phyloP scores from a whole-genome alignment of 169 alveolate genomes.

The Eimeria tenella region DNA sequence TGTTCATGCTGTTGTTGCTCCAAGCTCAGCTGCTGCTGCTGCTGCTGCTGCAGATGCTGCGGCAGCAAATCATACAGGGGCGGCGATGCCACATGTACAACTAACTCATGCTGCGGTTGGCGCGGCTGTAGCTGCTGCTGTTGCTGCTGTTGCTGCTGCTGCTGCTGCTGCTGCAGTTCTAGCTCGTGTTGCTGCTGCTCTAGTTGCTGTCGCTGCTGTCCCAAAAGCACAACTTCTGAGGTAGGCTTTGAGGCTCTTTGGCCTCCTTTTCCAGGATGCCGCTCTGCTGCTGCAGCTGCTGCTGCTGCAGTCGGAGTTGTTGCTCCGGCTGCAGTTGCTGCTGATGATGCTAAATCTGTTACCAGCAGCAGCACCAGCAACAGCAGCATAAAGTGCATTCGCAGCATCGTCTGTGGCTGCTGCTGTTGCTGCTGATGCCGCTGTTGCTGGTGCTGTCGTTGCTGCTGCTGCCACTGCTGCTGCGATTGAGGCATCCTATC shows the following conservation, averaged over 20 bases:
- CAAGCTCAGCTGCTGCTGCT: slow-evolving; percentile 21
- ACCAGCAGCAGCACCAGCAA: not conserved
- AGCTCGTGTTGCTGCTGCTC: not conserved
- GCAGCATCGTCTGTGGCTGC: not conserved
- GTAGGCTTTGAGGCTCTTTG: not conserved
- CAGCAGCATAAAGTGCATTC: not conserved
- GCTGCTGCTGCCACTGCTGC: not conserved
- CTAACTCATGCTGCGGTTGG: not conserved
- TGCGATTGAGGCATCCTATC: not conserved
- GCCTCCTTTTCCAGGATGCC: not conserved
- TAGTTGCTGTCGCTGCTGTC: not conserved
- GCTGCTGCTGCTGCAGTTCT: not conserved
- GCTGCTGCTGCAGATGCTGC: not conserved
- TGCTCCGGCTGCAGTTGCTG: slow-evolving; percentile 34
- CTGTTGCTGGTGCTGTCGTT: not conserved
- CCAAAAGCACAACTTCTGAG: not conserved
- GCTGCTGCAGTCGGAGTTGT: not conserved
- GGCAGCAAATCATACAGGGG: not conserved
- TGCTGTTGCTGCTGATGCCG: not conserved
- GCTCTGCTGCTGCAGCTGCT: not conserved
- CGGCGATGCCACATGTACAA: no score
- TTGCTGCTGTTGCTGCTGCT: not conserved
- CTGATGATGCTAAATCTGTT: not conserved
- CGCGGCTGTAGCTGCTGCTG: not conserved
- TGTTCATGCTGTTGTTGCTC: not conserved